Percentiles rank a stretch among this genome's conserved stretches.
phyloP scores from a whole-genome alignment of 345 rosid genomes.

The Ricinus communis region DNA sequence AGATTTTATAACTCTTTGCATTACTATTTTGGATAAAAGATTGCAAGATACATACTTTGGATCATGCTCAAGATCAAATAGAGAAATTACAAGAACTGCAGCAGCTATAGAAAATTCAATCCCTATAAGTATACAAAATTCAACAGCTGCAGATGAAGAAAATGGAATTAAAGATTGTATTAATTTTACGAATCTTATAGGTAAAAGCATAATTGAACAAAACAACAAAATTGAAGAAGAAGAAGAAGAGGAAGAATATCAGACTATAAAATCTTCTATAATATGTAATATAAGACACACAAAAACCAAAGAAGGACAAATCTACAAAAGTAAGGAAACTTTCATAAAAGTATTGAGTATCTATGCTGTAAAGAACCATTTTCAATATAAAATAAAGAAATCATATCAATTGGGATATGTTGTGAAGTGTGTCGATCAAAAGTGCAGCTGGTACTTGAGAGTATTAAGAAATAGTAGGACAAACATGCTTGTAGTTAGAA shows the following conservation, averaged over 20 bases:
- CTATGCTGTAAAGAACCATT: background rate
- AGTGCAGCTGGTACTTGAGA: background rate
- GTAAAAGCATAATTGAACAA: no score
- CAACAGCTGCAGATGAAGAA: no score
- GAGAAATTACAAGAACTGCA: background rate
- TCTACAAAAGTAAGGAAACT: background rate
- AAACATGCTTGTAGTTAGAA: background rate
- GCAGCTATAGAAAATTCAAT: no score
- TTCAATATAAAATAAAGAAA: no score
- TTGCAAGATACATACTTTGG: no score
- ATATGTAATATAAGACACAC: background rate
- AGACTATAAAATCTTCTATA: background rate
- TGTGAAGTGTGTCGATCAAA: background rate
- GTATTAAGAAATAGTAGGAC: background rate
- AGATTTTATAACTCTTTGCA: background rate
- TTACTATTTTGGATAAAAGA: no score
- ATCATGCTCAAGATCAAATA: background rate
- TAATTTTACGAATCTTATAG: no score
- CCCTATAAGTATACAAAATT: no score
- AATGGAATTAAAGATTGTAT: no score
- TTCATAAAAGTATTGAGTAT: background rate
- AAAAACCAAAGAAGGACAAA: background rate
- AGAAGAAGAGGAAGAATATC: background rate
- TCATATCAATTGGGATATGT: background rate
- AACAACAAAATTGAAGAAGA: background rate